phyloP scores from a whole-genome alignment of 1,284 basidiomycete genomes.

The Papiliotrema nemorosa region DNA sequence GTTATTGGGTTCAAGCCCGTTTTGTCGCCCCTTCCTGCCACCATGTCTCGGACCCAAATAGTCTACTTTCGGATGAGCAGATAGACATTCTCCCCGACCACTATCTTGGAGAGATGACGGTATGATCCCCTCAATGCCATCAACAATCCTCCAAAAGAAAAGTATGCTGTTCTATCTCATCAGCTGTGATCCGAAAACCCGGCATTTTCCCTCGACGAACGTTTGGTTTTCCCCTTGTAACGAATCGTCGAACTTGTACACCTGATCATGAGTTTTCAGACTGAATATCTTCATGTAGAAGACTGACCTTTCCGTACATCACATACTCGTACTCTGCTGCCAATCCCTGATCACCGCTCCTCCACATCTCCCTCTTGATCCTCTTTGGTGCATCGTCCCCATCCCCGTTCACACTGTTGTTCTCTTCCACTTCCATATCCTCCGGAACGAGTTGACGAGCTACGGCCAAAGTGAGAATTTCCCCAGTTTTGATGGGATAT shows the following conservation, averaged over 20 bases:
- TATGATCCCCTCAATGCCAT: conserved; percentile 92
- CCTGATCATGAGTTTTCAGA: conserved; percentile 53
- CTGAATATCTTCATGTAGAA: background rate
- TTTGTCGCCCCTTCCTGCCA: too few relatives aligned
- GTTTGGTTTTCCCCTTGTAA: conserved; percentile 58
- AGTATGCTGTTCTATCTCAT: conserved; percentile 75
- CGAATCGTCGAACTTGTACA: conserved; percentile 90
- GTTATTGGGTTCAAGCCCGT: too few relatives aligned
- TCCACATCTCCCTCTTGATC: conserved; percentile 84
- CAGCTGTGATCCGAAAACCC: background rate
- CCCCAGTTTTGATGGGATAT: conserved; percentile 65
- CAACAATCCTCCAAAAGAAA: conserved; percentile 92
- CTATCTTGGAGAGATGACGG: conserved; percentile 86
- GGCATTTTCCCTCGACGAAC: conserved; percentile 16
- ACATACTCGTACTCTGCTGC: conserved; percentile 99
- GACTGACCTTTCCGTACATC: conserved; percentile 91
- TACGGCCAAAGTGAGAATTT: conserved; percentile 80
- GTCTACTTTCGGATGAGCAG: conserved; percentile 76
- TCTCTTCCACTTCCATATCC: conserved; percentile 53
- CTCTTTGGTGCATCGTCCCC: conserved; percentile 60
- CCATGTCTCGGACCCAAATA: too few relatives aligned
- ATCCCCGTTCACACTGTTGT: conserved; percentile 20
- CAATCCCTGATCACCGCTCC: conserved; percentile 67
- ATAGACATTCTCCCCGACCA: conserved; percentile 89
- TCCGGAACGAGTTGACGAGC: conserved; percentile 71